phyloP scores from a whole-genome alignment of 2,329 filamentous ascomycete genomes.

The Alternaria conjuncta region DNA sequence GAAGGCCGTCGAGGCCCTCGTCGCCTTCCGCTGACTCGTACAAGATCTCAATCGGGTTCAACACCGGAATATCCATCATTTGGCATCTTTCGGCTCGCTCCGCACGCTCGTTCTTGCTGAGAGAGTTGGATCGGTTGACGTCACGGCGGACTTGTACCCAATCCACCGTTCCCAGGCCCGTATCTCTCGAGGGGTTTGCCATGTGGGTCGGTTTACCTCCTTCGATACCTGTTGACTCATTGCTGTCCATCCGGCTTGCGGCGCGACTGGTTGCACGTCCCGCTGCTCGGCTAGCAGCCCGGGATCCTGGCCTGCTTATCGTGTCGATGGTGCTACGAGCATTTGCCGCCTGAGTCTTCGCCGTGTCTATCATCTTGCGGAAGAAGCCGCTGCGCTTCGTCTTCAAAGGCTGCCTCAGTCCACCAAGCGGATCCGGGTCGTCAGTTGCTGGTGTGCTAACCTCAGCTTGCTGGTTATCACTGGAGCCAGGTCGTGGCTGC shows the following conservation, averaged over 20 bases:
- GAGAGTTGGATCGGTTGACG: conserved; percentile 91
- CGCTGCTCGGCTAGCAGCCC: conserved; percentile 49
- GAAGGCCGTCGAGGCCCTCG: conserved; percentile 82
- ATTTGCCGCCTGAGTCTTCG: conserved; percentile 91
- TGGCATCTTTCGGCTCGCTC: conserved; percentile 89
- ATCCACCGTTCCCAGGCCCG: conserved; percentile 74
- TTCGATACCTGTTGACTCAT: conserved; percentile 61
- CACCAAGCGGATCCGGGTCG: conserved; percentile 73
- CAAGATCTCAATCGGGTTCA: conserved; percentile 89
- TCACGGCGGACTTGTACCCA: conserved; percentile 98
- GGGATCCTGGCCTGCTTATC: conserved; percentile 52
- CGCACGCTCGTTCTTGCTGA: conserved; percentile 84
- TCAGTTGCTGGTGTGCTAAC: conserved; percentile 67
- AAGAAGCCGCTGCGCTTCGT: conserved; percentile 85
- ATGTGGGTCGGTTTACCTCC: conserved; percentile 51
- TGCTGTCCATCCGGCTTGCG: conserved; percentile 41
- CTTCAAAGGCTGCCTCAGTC: conserved; percentile 73
- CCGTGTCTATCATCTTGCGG: conserved; percentile 92
- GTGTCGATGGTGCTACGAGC: conserved; percentile 83
- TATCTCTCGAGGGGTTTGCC: conserved; percentile 66
- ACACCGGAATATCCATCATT: conserved; percentile 88
- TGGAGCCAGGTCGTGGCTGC: conserved; percentile 62
- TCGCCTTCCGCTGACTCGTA: conserved; percentile 86
- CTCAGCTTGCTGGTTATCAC: conserved; percentile 41
- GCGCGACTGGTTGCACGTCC: conserved; percentile 47